Evolutionary conservation across 495 filamentous ascomycete species (phyloP), one percentile per base, ranked within the genome.

Genomic region (Penicillium roqueforti): DNA sequence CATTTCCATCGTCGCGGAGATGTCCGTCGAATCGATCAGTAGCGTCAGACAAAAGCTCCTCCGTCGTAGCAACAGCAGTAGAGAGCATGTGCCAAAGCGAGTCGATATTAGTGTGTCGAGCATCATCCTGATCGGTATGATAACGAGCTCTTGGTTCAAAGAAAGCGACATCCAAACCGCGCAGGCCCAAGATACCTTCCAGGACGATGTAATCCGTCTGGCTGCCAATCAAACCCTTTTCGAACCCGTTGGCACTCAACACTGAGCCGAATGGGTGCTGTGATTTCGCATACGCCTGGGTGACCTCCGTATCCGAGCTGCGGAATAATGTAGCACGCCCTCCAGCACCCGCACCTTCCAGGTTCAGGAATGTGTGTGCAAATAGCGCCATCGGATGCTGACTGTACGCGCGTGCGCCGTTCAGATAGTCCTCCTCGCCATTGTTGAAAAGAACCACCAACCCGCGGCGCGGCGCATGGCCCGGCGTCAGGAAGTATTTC

Each of bases 51-150:
- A 90, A 85, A 46, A 97, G 76, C 2, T 70, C 75, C 62, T 83
- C 76, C 48, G 86, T 81, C 0, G 90, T 93, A 26, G 83, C 78
- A 23, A 97, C 72, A 25, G 91, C 81, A 20, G 83, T 82, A 40
- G 88, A 91, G 5, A 96, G 76, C 93, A 98, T 98, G 64, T 97
- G 91, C 89, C 90, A 96, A 8, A 97, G 63, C 16, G 89, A 92
- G 37, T 83, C 80, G 51, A 69, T 76, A 31, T 82, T 89, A 0
- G 88, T 85, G 69, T 97, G 91, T 37, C 76, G 80, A 2, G 85
- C 78, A 68, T 93, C 88, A 70, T 98, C 93, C 68, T 95, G 84
- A 47, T 87, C 82, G 7, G 92, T 98, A 67, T 98, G 93, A 67
- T 98, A 98, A 39, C 88, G 72, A 19, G 91, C 82, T 42, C 93